Evolutionary conservation across 176 grass and related monocot species (phyloP).

Genomic region (Paspalum notatum): DNA sequence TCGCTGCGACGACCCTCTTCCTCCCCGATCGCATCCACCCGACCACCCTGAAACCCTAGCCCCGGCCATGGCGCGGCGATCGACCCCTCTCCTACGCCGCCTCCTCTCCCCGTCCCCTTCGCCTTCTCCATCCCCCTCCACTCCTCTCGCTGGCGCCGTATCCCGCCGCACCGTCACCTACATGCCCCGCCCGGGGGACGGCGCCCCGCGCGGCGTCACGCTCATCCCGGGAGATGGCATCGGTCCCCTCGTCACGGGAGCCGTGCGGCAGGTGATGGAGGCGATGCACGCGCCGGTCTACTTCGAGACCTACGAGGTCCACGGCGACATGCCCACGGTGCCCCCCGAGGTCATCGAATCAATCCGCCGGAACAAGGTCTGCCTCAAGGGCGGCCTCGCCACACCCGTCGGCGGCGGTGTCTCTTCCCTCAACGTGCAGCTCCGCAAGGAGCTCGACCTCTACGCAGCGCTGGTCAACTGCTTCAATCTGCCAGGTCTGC

Average conservation of each 20-base stretch:
- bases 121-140: slow-evolving; percentile 9
- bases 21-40: slow-evolving; percentile 35
- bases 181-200: slow-evolving; percentile 95
- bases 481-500: slow-evolving; percentile 87
- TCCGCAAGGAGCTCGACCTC: slow-evolving; percentile 96
- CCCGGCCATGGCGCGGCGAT: slow-evolving; percentile 72
- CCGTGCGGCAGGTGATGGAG: slow-evolving; percentile 90
- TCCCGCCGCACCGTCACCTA: slow-evolving; percentile 79
- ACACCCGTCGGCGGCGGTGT: slow-evolving; percentile 90
- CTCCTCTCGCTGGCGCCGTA: slow-evolving; percentile 26
- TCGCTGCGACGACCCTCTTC: background rate
- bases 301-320: slow-evolving; percentile 88
- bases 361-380: slow-evolving; percentile 91
- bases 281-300: slow-evolving; percentile 91
- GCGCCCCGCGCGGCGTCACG: slow-evolving; percentile 74
- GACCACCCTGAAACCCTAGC: slow-evolving; percentile 61
- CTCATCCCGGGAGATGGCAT: slow-evolving; percentile 91
- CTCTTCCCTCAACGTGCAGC: slow-evolving; percentile 86
- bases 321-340: slow-evolving; percentile 76
- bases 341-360: slow-evolving; percentile 79
- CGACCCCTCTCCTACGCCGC: slow-evolving; percentile 62
- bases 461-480: slow-evolving; percentile 95
- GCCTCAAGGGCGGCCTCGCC: slow-evolving; percentile 85
- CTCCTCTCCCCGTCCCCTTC: slow-evolving; percentile 39
- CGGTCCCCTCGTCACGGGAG: slow-evolving; percentile 87